A percentile compares a stretch with the other conserved stretches of the same genome.
phyloP scores from a whole-genome alignment of 192 early-diverging fungal genomes.

The Mortierella alpina region DNA sequence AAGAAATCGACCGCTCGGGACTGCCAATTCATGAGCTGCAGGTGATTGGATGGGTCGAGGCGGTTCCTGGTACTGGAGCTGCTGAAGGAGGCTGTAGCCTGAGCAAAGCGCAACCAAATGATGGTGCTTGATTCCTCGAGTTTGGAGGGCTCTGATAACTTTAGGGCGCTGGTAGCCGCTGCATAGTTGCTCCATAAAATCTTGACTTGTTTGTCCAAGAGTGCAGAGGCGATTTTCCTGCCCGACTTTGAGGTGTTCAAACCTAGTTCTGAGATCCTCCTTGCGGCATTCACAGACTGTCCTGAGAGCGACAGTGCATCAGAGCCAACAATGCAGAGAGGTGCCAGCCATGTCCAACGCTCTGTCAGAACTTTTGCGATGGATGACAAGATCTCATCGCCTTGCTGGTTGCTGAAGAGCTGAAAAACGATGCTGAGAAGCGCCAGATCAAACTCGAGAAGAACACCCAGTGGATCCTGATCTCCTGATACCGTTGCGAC shows the following conservation, averaged over 20 bases:
- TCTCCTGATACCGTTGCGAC: not conserved
- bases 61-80: not conserved
- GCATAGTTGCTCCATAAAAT: conserved; percentile 38
- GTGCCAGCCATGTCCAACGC: conserved; percentile 29
- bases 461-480: not conserved
- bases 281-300: not conserved
- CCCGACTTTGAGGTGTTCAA: not conserved
- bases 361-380: not conserved
- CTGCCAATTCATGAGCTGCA: conserved; percentile 25
- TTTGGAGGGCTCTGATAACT: not conserved
- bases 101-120: conserved; percentile 22
- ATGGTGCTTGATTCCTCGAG: conserved; percentile 8
- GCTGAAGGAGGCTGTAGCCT: conserved; percentile 8
- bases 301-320: not conserved
- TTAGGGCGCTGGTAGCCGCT: not conserved
- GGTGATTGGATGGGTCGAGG: not conserved
- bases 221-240: not conserved
- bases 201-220: conserved; percentile 7
- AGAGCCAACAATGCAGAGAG: conserved; percentile 22
- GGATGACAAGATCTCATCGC: not conserved
- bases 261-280: conserved; percentile 2
- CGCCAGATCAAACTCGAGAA: conserved; percentile 29
- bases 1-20: conserved; percentile 4
- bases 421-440: conserved; percentile 19
- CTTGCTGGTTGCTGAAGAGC: conserved; percentile 3